Evolutionary conservation across 495 filamentous ascomycete genomes (phyloP).

Genomic region (Aspergillus conjunctus): DNA sequence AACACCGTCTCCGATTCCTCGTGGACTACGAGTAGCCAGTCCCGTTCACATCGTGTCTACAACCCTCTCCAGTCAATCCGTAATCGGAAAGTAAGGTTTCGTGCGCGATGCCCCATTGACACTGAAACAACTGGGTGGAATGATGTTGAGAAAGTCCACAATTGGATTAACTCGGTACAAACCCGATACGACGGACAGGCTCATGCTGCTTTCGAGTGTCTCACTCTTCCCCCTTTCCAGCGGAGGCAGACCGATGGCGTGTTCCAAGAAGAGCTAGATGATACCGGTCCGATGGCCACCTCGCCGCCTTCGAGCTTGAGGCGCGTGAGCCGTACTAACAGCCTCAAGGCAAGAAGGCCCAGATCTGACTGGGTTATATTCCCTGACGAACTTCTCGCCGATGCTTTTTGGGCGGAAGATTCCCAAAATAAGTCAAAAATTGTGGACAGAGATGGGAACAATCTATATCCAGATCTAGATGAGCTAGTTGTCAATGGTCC

Average conservation of each 20-base stretch:
- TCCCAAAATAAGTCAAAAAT: slow-evolving; percentile 71
- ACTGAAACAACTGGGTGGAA: slow-evolving; percentile 74
- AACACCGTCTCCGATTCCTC: slow-evolving; percentile 12
- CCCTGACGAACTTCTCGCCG: slow-evolving; percentile 79
- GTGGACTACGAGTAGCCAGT: neutral
- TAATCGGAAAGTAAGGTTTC: slow-evolving; percentile 76
- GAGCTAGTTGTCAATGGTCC: slow-evolving; percentile 29
- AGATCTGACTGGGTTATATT: slow-evolving; percentile 78
- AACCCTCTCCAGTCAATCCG: slow-evolving; percentile 88
- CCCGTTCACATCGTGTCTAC: slow-evolving; percentile 62
- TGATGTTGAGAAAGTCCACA: slow-evolving; percentile 65
- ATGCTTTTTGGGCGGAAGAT: slow-evolving; percentile 83
- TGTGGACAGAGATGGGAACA: slow-evolving; percentile 70
- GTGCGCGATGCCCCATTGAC: slow-evolving; percentile 70
- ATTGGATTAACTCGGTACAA: slow-evolving; percentile 74
- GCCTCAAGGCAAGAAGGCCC: slow-evolving; percentile 59
- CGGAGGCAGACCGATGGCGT: slow-evolving; percentile 26
- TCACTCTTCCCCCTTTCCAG: slow-evolving; percentile 58
- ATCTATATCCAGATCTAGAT: slow-evolving; percentile 59
- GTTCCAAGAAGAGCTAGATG: slow-evolving; percentile 24
- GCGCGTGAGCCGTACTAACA: slow-evolving; percentile 39
- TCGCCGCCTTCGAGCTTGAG: slow-evolving; percentile 42
- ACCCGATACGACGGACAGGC: slow-evolving; percentile 42
- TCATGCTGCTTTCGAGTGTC: slow-evolving; percentile 50
- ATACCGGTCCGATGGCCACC: slow-evolving; percentile 28